Base-by-base conservation (phyloP, 305 asterid genomes). In the Rubia tinctorum region DNA sequence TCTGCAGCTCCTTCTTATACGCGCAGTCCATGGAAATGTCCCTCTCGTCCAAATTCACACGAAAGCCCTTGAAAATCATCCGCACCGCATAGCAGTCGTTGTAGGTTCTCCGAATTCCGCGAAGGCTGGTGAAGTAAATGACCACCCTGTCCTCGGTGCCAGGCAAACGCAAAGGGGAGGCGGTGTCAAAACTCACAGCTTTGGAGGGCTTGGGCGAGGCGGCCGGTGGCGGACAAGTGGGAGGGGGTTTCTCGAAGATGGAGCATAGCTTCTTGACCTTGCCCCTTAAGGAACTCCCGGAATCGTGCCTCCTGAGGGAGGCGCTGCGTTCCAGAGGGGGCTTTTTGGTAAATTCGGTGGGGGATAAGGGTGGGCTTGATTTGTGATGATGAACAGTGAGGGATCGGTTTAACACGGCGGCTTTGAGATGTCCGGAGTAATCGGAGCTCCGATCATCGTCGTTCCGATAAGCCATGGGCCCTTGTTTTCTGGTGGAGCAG, bases 91-190 rank as follows among this genome's bases (percentile, higher is more conserved):
- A 93, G 80, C 98, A 90, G 59, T 93, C 98, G 76, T 87, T 83
- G 80, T 89, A 89, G 0, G 98, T 93, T 66, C 85, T 84, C n/a
- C 98, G 82, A 3, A 93, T 86, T 20, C 98, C 97, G 0, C 96
- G 80, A 53, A 93, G 91, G 86, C 98, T 93, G 69, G 98, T 93
- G 85, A 91, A 88, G 84, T 83, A 93, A 51, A 93, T 73, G 12
- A 93, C 96, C 0, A 93, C 96, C 56, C 89, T 77, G 68, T 93
- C 96, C 87, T 87, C 93, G 0, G 97, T 80, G 5, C 93, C 95
- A 2, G 90, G 91, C 6, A 89, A 49, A 25, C 74, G 75, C 69
- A 67, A 11, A 30, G 56, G 63, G 62, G 12, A 66, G 60, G 76
- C 20, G 49, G n/a, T n/a, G 22, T 83, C 85, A 73, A 72, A 44